Evolutionary conservation across 2,329 filamentous ascomycete species (phyloP).

Genomic region (Penicillium janthinellum): DNA sequence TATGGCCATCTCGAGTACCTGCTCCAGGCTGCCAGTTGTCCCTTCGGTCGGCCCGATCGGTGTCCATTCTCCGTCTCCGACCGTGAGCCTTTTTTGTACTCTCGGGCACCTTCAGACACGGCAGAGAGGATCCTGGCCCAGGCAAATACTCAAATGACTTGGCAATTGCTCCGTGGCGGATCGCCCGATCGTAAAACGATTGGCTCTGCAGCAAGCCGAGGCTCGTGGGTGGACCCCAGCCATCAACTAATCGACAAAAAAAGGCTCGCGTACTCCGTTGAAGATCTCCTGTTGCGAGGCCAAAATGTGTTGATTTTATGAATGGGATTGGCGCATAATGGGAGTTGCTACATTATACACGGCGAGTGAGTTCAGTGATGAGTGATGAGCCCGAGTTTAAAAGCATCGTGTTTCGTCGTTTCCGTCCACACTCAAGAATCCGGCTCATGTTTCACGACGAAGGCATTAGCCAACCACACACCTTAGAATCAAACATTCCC

Average conservation of each 20-base stretch:
- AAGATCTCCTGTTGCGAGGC: not conserved
- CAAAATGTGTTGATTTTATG: not conserved
- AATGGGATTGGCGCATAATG: not conserved
- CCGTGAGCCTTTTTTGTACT: not conserved
- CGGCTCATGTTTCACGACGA: not conserved
- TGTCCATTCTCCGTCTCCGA: slow-evolving; percentile 8
- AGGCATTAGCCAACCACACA: not conserved
- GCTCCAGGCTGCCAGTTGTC: not conserved
- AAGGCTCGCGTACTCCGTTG: not conserved
- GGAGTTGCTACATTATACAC: not conserved
- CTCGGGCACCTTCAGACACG: not conserved
- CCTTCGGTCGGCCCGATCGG: slow-evolving; percentile 8
- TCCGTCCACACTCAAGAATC: not conserved
- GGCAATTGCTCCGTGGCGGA: not conserved
- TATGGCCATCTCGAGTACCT: not conserved
- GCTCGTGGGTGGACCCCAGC: not conserved
- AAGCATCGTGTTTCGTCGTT: not conserved
- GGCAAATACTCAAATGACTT: not conserved
- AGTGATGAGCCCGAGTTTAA: not conserved
- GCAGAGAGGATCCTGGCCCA: not conserved
- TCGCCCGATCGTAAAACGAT: not conserved
- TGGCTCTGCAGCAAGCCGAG: slow-evolving; percentile 5
- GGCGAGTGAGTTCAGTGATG: not conserved
- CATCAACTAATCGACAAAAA: not conserved
- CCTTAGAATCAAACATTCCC: not conserved